Evolutionary conservation across 208 protist species (phyloP), one percentile per base, ranked within the genome.

Genomic region (Leishmania amazonensis): DNA sequence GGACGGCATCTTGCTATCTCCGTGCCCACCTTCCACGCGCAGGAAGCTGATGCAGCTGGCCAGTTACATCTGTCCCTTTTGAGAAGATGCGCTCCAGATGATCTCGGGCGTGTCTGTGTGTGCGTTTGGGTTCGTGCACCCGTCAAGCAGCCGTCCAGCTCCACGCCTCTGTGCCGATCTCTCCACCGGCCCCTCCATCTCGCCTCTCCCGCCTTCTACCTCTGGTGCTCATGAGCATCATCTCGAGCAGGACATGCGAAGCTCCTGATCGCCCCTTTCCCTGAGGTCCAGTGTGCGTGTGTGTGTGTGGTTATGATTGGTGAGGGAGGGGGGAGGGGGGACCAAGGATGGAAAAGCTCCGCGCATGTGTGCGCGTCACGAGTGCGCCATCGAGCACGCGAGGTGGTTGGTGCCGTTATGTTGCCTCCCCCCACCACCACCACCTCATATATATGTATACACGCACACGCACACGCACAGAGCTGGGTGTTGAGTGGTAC

Each of bases 31-130:
- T n/a, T 64, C 84, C 21, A 80, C 84, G 57, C 85, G 93, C 17
- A 84, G 83, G 7, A 58, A 76, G 51, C 68, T 95, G 62, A 85
- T 95, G 74, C 91, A 88, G 3, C 60, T 91, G 13, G 91, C 88
- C 1, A 88, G 86, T 74, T 89, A 80, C 74, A 83, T 95, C 64
- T 89, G 83, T 54, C 91, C 91, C 2, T 95, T 95, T 72, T 95
- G 49, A 76, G 2, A n/a, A 4, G 13, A 54, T 1, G 15, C 19
- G 28, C 47, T 9, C n/a, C 11, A 62, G 28, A 8, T 51, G 19
- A 28, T 31, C 31, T 31, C 0, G 40, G 17, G 51, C 6, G 45
- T 17, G 6, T 19, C 4, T 54, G 40, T 54, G 9, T 74, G 70
- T n/a, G 70, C 11, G 67, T 57, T 45, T 38, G 45, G 0, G 70